phyloP scores from a whole-genome alignment of 1,284 basidiomycete genomes.

The Sporisorium graminicola region DNA sequence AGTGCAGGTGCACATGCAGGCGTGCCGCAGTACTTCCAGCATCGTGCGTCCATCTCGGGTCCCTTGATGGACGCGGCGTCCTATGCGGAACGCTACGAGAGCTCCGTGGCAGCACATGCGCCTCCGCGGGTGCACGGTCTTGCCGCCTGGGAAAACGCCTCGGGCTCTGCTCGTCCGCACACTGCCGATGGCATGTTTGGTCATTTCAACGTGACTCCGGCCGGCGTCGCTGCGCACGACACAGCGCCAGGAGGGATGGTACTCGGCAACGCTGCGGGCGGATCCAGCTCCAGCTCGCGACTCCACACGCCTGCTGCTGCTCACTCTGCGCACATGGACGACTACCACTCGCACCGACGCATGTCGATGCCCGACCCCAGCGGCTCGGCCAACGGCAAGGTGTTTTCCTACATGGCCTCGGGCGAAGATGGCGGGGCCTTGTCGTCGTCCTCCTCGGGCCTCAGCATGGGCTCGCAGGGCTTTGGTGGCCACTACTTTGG shows the following conservation, averaged over 20 bases:
- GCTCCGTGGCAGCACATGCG: conserved; percentile 27
- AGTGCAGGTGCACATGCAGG: conserved; percentile 12
- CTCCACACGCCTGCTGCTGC: conserved; percentile 30
- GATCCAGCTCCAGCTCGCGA: conserved; percentile 26
- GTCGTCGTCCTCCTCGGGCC: conserved; percentile 16
- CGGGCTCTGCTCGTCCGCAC: conserved; percentile 59
- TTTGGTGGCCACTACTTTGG: conserved; percentile 45
- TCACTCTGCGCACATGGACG: conserved; percentile 16
- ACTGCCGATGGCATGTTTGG: conserved; percentile 65
- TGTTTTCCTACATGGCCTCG: conserved; percentile 58
- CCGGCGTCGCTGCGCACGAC: conserved; percentile 22
- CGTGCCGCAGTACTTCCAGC: conserved; percentile 44
- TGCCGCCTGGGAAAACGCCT: conserved; percentile 59
- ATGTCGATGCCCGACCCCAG: conserved; percentile 43
- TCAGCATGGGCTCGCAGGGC: conserved; percentile 18
- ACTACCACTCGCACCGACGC: conserved; percentile 39
- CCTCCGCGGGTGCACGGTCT: conserved; percentile 53
- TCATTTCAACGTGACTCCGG: conserved; percentile 30
- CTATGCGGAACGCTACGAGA: conserved; percentile 27
- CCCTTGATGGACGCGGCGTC: conserved; percentile 46
- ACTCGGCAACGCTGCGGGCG: conserved; percentile 5
- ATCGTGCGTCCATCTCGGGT: conserved; percentile 57
- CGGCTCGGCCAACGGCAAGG: conserved; percentile 29
- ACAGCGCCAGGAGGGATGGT: conserved; percentile 24
- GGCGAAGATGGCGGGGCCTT: conserved; percentile 29